Evolutionary conservation across 2,329 filamentous ascomycete genomes (phyloP).

Genomic region (Drechslerella coelobrocha): DNA sequence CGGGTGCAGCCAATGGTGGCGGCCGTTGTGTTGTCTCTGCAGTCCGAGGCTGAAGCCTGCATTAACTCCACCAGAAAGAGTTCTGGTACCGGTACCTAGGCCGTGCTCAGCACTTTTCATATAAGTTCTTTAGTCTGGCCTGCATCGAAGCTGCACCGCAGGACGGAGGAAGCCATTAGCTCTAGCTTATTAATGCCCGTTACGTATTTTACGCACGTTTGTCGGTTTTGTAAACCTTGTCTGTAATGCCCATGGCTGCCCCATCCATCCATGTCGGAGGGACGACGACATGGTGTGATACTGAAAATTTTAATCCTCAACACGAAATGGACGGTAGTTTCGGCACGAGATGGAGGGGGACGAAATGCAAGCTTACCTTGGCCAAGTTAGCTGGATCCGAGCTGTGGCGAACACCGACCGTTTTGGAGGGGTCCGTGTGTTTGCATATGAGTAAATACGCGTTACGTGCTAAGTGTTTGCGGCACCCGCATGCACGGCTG

Average conservation of each 20-base stretch:
- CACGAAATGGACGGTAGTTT: no score
- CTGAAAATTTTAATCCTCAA: no score
- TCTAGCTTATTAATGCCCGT: not conserved
- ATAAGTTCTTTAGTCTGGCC: no score
- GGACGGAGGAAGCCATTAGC: not conserved
- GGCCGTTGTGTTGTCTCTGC: slow-evolving; percentile 48
- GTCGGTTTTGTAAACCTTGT: not conserved
- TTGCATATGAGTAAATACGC: slow-evolving; percentile 18
- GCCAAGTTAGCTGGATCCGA: no score
- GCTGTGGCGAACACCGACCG: no score
- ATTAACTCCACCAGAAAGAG: not conserved
- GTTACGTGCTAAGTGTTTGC: not conserved
- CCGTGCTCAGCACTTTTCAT: no score
- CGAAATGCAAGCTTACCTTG: no score
- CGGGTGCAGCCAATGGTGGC: slow-evolving; percentile 6
- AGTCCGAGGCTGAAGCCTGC: slow-evolving; percentile 25
- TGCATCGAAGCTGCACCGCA: not conserved
- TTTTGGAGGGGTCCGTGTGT: slow-evolving; percentile 37
- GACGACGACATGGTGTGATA: no score
- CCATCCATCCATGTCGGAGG: no score
- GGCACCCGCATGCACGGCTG: not conserved
- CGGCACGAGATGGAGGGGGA: no score
- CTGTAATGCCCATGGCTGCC: not conserved
- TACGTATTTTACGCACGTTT: not conserved
- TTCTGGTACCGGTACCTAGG: not conserved